Base-by-base conservation (phyloP, 2,329 filamentous ascomycete genomes). In the Colletotrichum sp. region DNA sequence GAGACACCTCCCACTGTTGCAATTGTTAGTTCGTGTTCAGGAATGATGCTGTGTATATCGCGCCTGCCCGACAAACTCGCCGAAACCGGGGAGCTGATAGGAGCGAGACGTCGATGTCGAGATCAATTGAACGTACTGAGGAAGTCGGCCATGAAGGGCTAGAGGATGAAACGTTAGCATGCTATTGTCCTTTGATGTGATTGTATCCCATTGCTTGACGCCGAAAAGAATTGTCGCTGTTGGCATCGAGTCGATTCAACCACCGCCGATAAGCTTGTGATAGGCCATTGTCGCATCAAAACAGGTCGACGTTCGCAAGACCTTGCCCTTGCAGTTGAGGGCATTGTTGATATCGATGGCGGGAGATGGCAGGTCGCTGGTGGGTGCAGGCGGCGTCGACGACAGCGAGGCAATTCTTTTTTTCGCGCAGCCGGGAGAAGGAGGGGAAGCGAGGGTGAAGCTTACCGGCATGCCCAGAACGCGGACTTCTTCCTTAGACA, bases 91-190 rank as follows among this genome's bases (percentile, higher is more conserved):
- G 18, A 32, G 59, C 57, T 16, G 52, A 24, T 16, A 2, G 6
- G 10, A 21, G 30, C 9, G 3, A 52, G 3, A 8, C 52, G 3
- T 30, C 66, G 39, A 36, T 9, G 18, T 68, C 59, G 63, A 16
- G 6, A 26, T n/a, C 52, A 57, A 16, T 39, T 6, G 2, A 79
- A 97, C 96, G 86, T 98, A 98, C 96, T 99, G 93, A 99, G 87
- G 93, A 99, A 99, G 92, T 99, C 96, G 86, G 98, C 95, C 87
- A 98, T 86, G 92, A 99, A 99, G 88, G 95, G 95, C 94, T 98
- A 85, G 80, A 77, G 74, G 55, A 78, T 72, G 79, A 69, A n/a
- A 76, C 76, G 83, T 88, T 84, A 88, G 86, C 81, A 57, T 6
- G 16, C 10, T 28, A 7, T 24, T 44, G 18, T 64, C 2, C 8